Base-by-base conservation (phyloP, 768 basidiomycete species). In the Lactifluus hygrophoroides region DNA sequence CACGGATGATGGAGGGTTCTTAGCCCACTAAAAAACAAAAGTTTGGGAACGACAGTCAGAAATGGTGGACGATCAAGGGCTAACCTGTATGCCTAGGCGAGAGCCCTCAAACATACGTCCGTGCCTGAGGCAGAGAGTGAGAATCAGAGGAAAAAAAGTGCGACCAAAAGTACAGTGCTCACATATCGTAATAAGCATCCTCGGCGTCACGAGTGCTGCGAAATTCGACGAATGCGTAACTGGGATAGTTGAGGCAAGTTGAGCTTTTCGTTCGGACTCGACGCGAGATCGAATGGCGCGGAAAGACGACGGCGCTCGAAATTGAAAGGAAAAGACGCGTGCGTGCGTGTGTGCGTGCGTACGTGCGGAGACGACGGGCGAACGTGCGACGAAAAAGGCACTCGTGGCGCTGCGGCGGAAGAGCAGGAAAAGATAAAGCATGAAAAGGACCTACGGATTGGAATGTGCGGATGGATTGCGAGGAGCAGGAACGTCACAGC, bases 401-500 rank as follows among this genome's bases (percentile, higher is more conserved):
- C 64, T 58, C 60, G 50, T 53, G 52, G 48, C 58, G 34, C 54
- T 61, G 65, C 65, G 35, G 69, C 69, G 64, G 52, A 63, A 66
- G 61, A 58, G 64, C 60, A 60, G 50, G 64, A 51, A 50, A 44
- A 56, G 56, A 48, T 19, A 51, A 50, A 38, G 9, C 45, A 53
- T 51, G 64, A 65, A 56, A 55, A 60, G 67, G 61, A 91, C 90
- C 89, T 77, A 92, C 90, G 90, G 88, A 67, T 88, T 88, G 42
- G 85, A 79, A 56, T 77, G 80, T 17, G 86, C 81, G 62, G 85
- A 78, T 0, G 85, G 83, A 72, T 88, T 88, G 63, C 89, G 83
- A 2, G 90, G 88, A 2, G 90, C 91, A 17, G 90, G 90, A 16
- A 94, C 89, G 68, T 94, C 91, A 73, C 91, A 94, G 59, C 90